Evolutionary conservation across 1,139 yeast species (phyloP), one percentile per base, ranked within the genome.

Genomic region (Debaryomyces fabryi): DNA sequence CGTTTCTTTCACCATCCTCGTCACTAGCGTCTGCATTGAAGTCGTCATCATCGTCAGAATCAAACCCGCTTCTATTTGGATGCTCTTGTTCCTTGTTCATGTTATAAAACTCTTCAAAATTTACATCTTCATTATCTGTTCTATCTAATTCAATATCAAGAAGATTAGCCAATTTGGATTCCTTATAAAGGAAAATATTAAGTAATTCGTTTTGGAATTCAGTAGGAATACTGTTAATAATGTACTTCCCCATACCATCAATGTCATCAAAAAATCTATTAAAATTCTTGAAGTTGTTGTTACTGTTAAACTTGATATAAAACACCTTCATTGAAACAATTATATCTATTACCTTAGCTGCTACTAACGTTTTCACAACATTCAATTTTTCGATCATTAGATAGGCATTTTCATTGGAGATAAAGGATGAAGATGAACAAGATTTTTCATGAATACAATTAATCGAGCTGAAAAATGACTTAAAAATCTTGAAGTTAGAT

Each of bases 61-160:
- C 67, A 49, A 59, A 60, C 39, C 45, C 51, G 42, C 60, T 56
- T 7, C 27, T 38, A 47, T 44, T 48, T 13, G 12, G 20, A 10
- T 47, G 46, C 6, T 44, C 27, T 10, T 51, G 53, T 3, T 49
- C 58, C 5, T 42, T 55, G 6, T 49, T 59, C 30, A 51, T 56
- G 9, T 54, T 60, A 32, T 59, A 55, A 49, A 63, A 55, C 20
- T 74, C 76, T 46, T 71, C 79, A 49, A 76, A 76, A 52, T 78
- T 77, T 3, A 83, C 87, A 56, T 77, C 85, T 62, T 86, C 91
- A 34, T 76, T 74, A 35, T 75, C 83, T 21, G 67, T 70, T 57
- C 88, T 74, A 32, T 82, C 86, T 47, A 86, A 63, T 10, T 74
- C 71, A 3, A 75, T 59, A 0, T 64, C 67, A 13, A 60, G 49